A percentile compares a stretch with the other conserved stretches of the same genome.
phyloP scores from a whole-genome alignment of 1,284 basidiomycete genomes.

The Leccinum brunneo-olivaceum region DNA sequence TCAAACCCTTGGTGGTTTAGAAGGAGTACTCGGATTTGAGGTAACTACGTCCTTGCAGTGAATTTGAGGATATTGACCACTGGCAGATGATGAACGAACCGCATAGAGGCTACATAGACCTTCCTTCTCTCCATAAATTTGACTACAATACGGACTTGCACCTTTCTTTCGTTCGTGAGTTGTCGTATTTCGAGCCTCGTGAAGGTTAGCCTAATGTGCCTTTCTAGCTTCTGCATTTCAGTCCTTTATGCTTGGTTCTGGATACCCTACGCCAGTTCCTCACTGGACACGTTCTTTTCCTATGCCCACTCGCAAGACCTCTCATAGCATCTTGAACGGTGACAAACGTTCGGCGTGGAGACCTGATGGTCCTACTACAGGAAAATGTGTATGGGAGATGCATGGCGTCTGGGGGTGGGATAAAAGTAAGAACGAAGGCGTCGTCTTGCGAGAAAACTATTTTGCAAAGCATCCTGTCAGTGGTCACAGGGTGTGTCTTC shows the following conservation, averaged over 20 bases:
- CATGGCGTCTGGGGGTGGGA: slow-evolving; percentile 96
- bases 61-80: slow-evolving; percentile 5
- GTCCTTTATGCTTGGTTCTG: slow-evolving; percentile 79
- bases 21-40: slow-evolving; percentile 87
- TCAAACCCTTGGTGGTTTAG: slow-evolving; percentile 63
- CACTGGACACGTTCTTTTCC: slow-evolving; percentile 81
- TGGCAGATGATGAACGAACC: slow-evolving; percentile 92
- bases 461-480: slow-evolving; percentile 68
- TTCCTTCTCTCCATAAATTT: slow-evolving; percentile 79
- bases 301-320: slow-evolving; percentile 66
- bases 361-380: slow-evolving; percentile 60
- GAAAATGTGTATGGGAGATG: slow-evolving; percentile 80
- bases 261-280: slow-evolving; percentile 67
- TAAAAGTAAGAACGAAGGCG: slow-evolving; percentile 55
- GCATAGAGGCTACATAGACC: slow-evolving; percentile 85
- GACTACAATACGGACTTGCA: slow-evolving; percentile 95
- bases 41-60: slow-evolving; percentile 33
- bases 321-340: slow-evolving; percentile 51
- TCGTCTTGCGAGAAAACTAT: slow-evolving; percentile 82
- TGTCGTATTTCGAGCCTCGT: not conserved
- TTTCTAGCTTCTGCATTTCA: slow-evolving; percentile 69
- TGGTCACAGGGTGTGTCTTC: slow-evolving; percentile 44
- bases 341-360: slow-evolving; percentile 61
- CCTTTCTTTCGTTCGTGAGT: slow-evolving; percentile 74
- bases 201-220: slow-evolving; percentile 1